Evolutionary conservation across 2,329 filamentous ascomycete species (phyloP), one percentile per base, ranked within the genome.

Genomic region (Bipolaris cookei): DNA sequence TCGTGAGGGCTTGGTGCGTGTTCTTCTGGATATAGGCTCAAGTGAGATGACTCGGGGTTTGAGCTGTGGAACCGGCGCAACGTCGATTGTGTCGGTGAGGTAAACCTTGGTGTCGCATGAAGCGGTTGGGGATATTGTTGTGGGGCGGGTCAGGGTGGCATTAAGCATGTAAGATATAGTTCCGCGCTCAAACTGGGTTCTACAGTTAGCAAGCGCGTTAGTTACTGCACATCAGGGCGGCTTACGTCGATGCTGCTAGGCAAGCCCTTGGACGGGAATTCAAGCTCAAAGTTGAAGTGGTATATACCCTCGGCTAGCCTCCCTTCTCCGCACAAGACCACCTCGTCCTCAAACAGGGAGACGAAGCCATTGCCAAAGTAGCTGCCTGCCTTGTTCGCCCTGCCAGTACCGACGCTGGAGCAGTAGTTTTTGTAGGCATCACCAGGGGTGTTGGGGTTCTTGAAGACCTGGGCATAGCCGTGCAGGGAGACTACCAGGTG

Each of bases 161-260:
- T 91, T 94, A 67, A 98, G 85, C 80, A 94, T 87, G 78, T 98
- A 99, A 18, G 90, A 89, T 68, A 99, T 91, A 1, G 91, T 93
- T 34, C 95, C 95, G 72, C 94, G 88, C 78, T 98, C 95, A 76
- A 99, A 99, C 92, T 98, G 76, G 49, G 46, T 28, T n/a, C 21
- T 41, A 42, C 52, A 59, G 30, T 74, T 56, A 73, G 63, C 56
- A 56, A 44, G 28, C 54, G 41, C 32, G 21, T 48, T 44, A 50
- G 38, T 63, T 11, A 57, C 44, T 51, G 37, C 46, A 18, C 42
- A 4, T 35, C 45, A 38, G 52, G 46, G 56, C 52, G 55, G 64
- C 90, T 72, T 84, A 97, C 94, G 79, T 96, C 93, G 71, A 99
- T 94, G 75, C 94, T 97, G 77, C 91, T 97, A n/a, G 91, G 91